Conservation (phyloP, 2,329 filamentous ascomycete species). For the Claviceps purpurea region DNA sequence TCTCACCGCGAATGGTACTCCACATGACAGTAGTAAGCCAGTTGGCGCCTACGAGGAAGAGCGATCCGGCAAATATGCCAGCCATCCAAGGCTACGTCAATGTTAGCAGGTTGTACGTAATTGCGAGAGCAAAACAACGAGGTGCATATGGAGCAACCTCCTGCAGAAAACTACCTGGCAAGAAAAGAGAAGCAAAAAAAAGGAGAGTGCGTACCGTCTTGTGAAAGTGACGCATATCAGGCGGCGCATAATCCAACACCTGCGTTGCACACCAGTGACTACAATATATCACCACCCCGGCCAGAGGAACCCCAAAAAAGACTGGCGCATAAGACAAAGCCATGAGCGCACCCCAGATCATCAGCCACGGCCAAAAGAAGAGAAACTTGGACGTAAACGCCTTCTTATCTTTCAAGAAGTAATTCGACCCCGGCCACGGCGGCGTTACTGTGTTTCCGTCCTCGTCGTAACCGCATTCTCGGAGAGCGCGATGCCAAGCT, state of each 20-base stretch:
- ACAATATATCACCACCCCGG: conserved; percentile 50
- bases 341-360: conserved; percentile 58
- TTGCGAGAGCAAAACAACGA: too few relatives aligned
- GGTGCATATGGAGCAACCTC: too few relatives aligned
- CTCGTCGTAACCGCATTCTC: conserved; percentile 71
- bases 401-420: conserved; percentile 63
- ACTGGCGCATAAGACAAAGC: conserved; percentile 62
- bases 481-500: conserved; percentile 71
- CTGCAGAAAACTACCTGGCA: neutral
- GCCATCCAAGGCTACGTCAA: conserved; percentile 65
- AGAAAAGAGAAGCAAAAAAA: neutral
- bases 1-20: conserved; percentile 17
- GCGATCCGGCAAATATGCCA: conserved; percentile 77
- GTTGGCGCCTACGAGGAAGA: conserved; percentile 67
- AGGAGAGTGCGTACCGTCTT: conserved; percentile 52
- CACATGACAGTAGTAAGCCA: conserved; percentile 64
- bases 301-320: conserved; percentile 61
- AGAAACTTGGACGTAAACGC: conserved; percentile 73
- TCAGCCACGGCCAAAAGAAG: conserved; percentile 75
- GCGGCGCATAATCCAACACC: conserved; percentile 67
- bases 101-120: neutral
- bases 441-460: conserved; percentile 59
- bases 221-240: conserved; percentile 81
- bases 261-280: conserved; percentile 69
- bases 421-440: conserved; percentile 59